Conservation (phyloP, 768 basidiomycete genomes). For the Tephrocybe rancida region DNA sequence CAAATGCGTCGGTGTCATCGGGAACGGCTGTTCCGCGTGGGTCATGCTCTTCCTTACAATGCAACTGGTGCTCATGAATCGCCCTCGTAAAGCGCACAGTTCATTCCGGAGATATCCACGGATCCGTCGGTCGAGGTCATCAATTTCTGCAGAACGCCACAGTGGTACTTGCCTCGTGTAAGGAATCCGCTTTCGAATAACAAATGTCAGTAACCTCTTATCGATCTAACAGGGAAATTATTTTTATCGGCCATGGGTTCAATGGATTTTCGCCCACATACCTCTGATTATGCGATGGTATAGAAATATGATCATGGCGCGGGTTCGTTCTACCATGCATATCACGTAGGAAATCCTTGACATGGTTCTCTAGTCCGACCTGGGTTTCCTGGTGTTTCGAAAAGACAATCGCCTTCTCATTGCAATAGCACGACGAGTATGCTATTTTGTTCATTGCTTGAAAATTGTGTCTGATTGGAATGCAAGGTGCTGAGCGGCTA, state of each 20-base stretch:
- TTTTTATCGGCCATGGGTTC: slow-evolving; percentile 42
- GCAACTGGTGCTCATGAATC: background rate
- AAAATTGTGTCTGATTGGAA: background rate
- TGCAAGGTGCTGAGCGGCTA: slow-evolving; percentile 43
- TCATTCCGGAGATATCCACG: slow-evolving; percentile 53
- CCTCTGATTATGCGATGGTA: slow-evolving; percentile 52
- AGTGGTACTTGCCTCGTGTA: slow-evolving; percentile 59
- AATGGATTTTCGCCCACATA: slow-evolving; percentile 58
- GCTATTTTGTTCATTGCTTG: background rate
- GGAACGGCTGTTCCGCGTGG: slow-evolving; percentile 64
- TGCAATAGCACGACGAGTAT: slow-evolving; percentile 33
- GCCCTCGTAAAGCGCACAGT: slow-evolving; percentile 49
- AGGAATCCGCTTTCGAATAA: slow-evolving; percentile 14
- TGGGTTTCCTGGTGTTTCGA: slow-evolving; percentile 38
- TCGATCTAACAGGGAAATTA: slow-evolving; percentile 33
- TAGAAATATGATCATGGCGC: slow-evolving; percentile 47
- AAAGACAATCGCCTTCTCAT: slow-evolving; percentile 38
- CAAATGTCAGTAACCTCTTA: background rate
- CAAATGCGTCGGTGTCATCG: slow-evolving; percentile 61
- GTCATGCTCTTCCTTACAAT: slow-evolving; percentile 18
- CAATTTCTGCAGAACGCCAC: slow-evolving; percentile 62
- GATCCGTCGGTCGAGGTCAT: slow-evolving; percentile 52
- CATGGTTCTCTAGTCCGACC: slow-evolving; percentile 34
- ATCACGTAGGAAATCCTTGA: background rate
- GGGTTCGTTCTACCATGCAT: slow-evolving; percentile 32